Evolutionary conservation across 2,329 filamentous ascomycete genomes (phyloP).

Genomic region (Fusarium sp.): DNA sequence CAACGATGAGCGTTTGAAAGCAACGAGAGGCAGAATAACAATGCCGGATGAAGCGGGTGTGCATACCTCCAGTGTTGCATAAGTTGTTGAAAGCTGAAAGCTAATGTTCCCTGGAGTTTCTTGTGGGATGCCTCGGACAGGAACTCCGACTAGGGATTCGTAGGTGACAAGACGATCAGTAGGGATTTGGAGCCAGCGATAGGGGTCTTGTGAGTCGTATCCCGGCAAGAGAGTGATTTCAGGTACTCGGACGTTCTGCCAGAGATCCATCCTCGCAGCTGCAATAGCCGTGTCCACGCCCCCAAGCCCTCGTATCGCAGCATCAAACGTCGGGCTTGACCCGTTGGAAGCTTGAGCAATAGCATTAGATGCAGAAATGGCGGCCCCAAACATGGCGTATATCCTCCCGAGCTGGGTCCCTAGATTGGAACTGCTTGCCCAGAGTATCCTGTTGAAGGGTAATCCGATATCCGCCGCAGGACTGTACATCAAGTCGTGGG

Average conservation of each 20-base stretch:
- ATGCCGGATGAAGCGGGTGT: background rate
- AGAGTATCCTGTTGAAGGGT: background rate
- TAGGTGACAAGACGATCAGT: background rate
- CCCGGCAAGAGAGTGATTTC: background rate
- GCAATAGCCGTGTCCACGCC: background rate
- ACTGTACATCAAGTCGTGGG: background rate
- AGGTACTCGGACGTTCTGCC: background rate
- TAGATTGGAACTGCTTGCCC: background rate
- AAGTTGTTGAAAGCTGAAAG: background rate
- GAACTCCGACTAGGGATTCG: background rate
- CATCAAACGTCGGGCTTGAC: background rate
- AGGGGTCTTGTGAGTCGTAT: background rate
- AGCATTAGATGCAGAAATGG: background rate
- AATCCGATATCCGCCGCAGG: background rate
- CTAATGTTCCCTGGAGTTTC: background rate
- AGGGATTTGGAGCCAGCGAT: background rate
- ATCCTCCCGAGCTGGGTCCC: background rate
- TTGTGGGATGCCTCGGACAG: background rate
- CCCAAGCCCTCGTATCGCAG: background rate
- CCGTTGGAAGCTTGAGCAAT: background rate
- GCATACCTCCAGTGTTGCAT: background rate
- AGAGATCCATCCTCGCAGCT: background rate
- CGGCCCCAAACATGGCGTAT: background rate
- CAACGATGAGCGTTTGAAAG: background rate
- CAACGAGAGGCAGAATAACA: background rate